Percentiles rank a stretch among this genome's conserved stretches.
Conservation (phyloP, 345 rosid species). For the Hypericum perforatum region DNA sequence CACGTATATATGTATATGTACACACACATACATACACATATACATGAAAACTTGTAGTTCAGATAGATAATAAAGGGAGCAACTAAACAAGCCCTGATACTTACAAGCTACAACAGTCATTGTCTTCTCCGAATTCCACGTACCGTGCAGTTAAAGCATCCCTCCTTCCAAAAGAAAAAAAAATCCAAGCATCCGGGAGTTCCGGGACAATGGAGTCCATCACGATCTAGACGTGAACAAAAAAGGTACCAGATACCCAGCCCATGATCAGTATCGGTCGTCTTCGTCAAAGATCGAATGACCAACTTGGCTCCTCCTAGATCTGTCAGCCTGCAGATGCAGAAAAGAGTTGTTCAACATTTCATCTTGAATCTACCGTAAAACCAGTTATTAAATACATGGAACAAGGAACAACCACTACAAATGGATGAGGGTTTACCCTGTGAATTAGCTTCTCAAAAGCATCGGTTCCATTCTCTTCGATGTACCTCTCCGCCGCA, state of each 20-base stretch:
- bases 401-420: neutral
- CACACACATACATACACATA: no score
- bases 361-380: no score
- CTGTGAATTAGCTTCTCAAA: conserved; percentile 72
- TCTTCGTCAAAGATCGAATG: conserved; percentile 21
- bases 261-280: conserved; percentile 13
- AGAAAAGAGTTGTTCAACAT: conserved; percentile 2
- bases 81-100: no score
- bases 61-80: no score
- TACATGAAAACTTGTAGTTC: no score
- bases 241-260: neutral
- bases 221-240: neutral
- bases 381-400: no score
- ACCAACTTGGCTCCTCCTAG: conserved; percentile 24
- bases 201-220: neutral
- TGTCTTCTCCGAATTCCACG: no score
- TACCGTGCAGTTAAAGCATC: no score
- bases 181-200: no score
- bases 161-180: no score
- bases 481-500: conserved; percentile 76
- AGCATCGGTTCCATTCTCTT: conserved; percentile 79
- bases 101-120: no score
- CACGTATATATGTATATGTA: no score
- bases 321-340: conserved; percentile 50
- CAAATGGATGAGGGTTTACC: conserved; percentile 23